These are phyloP conservation scores for Neurospora sp. DNA, from an alignment of 495 filamentous ascomycete species.

Conservation along the genomic window DNA sequence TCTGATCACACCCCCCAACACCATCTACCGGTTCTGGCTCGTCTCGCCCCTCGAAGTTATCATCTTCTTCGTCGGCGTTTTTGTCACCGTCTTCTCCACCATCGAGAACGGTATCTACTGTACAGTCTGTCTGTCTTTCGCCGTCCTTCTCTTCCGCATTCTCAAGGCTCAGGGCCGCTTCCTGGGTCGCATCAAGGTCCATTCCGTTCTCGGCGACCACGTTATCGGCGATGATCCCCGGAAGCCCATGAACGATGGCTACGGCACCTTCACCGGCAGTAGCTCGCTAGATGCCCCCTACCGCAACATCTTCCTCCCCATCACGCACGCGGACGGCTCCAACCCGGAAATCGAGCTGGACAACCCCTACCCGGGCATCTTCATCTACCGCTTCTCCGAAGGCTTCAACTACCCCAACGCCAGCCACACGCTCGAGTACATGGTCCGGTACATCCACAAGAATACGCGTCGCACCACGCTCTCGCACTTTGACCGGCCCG, in stretches of 20 bases:
- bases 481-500: slow-evolving; percentile 47
- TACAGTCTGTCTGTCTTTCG: slow-evolving; percentile 64
- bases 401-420: slow-evolving; percentile 96
- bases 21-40: slow-evolving; percentile 91
- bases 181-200: slow-evolving; percentile 77
- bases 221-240: slow-evolving; percentile 48
- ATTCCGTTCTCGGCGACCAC: slow-evolving; percentile 81
- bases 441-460: slow-evolving; percentile 63
- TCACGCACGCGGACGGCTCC: slow-evolving; percentile 78
- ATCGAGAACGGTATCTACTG: slow-evolving; percentile 93
- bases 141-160: slow-evolving; percentile 75
- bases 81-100: slow-evolving; percentile 77
- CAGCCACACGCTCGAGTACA: slow-evolving; percentile 76
- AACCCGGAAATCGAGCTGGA: slow-evolving; percentile 76
- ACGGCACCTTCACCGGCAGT: slow-evolving; percentile 39
- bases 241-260: slow-evolving; percentile 18
- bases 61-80: slow-evolving; percentile 89
- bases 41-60: slow-evolving; percentile 82
- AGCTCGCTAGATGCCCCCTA: slow-evolving; percentile 19
- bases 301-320: slow-evolving; percentile 81
- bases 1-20: slow-evolving; percentile 87
- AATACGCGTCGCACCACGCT: slow-evolving; percentile 71
- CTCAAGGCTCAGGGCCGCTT: slow-evolving; percentile 81
- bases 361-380: slow-evolving; percentile 83
- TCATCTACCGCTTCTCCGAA: slow-evolving; percentile 96